Base-by-base conservation (phyloP, 805 yeast species). In the Alloascoidea africana region DNA sequence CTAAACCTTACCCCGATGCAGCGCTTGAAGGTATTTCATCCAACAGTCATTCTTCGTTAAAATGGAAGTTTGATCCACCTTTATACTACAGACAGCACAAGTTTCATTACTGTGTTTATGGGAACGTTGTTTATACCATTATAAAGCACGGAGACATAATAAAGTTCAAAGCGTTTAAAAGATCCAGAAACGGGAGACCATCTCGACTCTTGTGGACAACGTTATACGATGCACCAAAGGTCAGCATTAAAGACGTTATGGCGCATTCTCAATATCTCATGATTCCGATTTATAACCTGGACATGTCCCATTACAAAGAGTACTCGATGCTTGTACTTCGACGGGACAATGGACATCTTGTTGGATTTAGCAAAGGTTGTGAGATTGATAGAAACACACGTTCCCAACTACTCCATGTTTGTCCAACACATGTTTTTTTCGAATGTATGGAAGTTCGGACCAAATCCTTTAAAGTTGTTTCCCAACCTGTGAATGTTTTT, bases 261-360 rank as follows among this genome's bases (percentile, higher is more conserved):
- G 30, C n/a, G 8, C 30, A 23, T n/a, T 23, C 30, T 8, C 30
- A 23, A 23, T 23, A 23, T 23, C n/a, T 23, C 8, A 8, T 23
- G 30, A 23, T 23, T 8, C 30, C 30, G n/a, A 23, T 23, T n/a
- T 23, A 23, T 23, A 23, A 23, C n/a, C 30, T 23, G 8, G 30
- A 23, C 30, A 23, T 23, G 30, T 23, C 30, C n/a, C 30, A 23
- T 23, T 23, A 23, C 30, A 23, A 23, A 23, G 30, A 23, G n/a
- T 23, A 8, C 30, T 23, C 30, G 30, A 23, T 23, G n/a, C n/a
- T 23, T 8, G 30, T 23, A 8, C n/a, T 23, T 8, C 8, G n/a
- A 8, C 8, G 30, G n/a, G n/a, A n/a, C 13, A 23, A 23, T 23
- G 30, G 30, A n/a, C 8, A 23, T 8, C 30, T 23, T 8, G 30